phyloP scores from a whole-genome alignment of 2,329 filamentous ascomycete species.

The Aspergillus intermedius region DNA sequence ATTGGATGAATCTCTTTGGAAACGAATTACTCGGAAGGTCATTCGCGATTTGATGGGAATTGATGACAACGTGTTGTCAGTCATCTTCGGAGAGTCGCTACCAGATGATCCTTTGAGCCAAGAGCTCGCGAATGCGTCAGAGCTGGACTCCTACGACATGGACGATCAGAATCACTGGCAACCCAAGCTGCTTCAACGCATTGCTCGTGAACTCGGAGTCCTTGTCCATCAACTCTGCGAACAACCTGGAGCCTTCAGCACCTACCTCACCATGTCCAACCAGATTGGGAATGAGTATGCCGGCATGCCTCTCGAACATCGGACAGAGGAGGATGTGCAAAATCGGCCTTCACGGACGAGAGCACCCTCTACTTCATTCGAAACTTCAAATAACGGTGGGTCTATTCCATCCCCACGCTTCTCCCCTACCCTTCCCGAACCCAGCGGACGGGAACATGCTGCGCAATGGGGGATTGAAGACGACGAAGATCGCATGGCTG shows the following conservation, averaged over 20 bases:
- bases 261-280: conserved; percentile 62
- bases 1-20: conserved; percentile 65
- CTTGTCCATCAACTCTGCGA: conserved; percentile 77
- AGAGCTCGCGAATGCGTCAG: conserved; percentile 21
- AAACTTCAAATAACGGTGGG: conserved; percentile 14
- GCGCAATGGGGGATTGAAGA: conserved; percentile 64
- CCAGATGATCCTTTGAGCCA: conserved; percentile 38
- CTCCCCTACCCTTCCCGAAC: conserved; percentile 42
- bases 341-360: conserved; percentile 4
- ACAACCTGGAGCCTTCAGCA: conserved; percentile 82
- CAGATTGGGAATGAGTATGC: conserved; percentile 64
- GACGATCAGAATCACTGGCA: conserved; percentile 40
- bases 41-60: conserved; percentile 87
- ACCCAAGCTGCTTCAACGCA: conserved; percentile 68
- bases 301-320: conserved; percentile 55
- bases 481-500: conserved; percentile 33
- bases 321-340: conserved; percentile 19
- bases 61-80: conserved; percentile 74
- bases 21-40: conserved; percentile 73
- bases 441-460: conserved; percentile 41
- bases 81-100: conserved; percentile 78
- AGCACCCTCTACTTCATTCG: conserved; percentile 7
- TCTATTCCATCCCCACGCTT: conserved; percentile 41
- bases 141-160: conserved; percentile 20
- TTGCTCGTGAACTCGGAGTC: conserved; percentile 79